Percentiles rank a stretch among this genome's conserved stretches.
phyloP scores from a whole-genome alignment of 2,329 filamentous ascomycete genomes.

The Colletotrichum sp. region DNA sequence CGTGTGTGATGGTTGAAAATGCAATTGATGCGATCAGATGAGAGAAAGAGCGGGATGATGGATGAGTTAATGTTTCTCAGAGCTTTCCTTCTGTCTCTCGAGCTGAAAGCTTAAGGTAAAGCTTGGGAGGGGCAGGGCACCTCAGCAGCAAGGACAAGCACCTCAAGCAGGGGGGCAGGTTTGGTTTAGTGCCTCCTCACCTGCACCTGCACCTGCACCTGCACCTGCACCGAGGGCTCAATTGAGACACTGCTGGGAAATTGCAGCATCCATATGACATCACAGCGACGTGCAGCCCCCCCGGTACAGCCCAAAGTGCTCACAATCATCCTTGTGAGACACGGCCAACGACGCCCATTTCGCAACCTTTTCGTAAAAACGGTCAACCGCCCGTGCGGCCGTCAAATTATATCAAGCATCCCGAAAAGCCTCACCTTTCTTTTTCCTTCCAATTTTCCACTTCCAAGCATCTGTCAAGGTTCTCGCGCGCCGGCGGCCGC shows the following conservation, averaged over 20 bases:
- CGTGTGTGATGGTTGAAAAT: background rate
- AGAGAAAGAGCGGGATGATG: background rate
- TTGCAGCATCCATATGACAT: constrained; percentile 9
- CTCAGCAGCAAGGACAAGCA: background rate
- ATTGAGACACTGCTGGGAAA: constrained; percentile 16
- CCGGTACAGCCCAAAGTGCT: background rate
- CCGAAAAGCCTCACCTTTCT: constrained; percentile 6
- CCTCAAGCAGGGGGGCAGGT: background rate
- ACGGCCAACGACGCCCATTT: background rate
- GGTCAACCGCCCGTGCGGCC: background rate
- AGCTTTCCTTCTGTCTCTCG: background rate
- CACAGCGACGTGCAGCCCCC: background rate
- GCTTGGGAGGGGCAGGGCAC: background rate
- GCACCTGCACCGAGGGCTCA: background rate
- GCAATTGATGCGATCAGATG: background rate
- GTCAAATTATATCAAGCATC: background rate
- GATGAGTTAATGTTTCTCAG: background rate
- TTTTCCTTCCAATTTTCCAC: background rate
- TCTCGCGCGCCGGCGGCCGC: background rate
- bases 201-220: background rate
- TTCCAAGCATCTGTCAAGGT: background rate
- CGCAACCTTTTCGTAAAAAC: background rate
- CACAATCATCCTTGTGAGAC: background rate
- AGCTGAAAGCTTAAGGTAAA: constrained; percentile 8
- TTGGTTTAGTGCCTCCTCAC: background rate